These are phyloP conservation scores for Candida ponderosae DNA, from an alignment of 805 yeast genomes.

Conservation along the genomic window DNA sequence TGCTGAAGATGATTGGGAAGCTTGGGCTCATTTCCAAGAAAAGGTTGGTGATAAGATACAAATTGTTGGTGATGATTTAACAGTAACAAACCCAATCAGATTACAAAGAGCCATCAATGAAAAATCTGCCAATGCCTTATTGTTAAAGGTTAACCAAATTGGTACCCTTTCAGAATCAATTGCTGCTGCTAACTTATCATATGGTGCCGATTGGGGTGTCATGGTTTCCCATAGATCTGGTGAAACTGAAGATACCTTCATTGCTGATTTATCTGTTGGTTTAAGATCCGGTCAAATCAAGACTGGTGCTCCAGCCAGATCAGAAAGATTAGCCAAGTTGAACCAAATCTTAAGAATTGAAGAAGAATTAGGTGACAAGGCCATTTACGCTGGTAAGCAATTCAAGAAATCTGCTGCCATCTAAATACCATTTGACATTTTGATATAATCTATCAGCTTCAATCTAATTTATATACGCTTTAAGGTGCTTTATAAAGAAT, in stretches of 20 bases:
- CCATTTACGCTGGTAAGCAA: slow-evolving; percentile 87
- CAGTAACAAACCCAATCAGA: slow-evolving; percentile 96
- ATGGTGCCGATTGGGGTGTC: slow-evolving; percentile 97
- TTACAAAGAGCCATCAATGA: slow-evolving; percentile 92
- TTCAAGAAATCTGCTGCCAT: slow-evolving; percentile 51
- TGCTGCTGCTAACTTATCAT: slow-evolving; percentile 93
- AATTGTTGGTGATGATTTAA: slow-evolving; percentile 96
- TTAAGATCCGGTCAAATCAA: slow-evolving; percentile 97
- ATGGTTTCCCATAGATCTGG: slow-evolving; percentile 99
- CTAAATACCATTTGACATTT: slow-evolving; percentile 10
- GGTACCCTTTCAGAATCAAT: slow-evolving; percentile 96
- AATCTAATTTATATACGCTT: no score
- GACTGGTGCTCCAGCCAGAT: slow-evolving; percentile 99
- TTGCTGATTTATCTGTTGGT: slow-evolving; percentile 97
- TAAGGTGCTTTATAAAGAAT: no score
- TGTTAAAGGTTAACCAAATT: slow-evolving; percentile 97
- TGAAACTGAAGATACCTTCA: slow-evolving; percentile 98
- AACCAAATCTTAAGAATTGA: slow-evolving; percentile 98
- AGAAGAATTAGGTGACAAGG: slow-evolving; percentile 97
- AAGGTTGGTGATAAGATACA: slow-evolving; percentile 58
- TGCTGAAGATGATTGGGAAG: slow-evolving; percentile 99
- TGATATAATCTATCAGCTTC: slow-evolving; percentile 62
- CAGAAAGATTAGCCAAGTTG: slow-evolving; percentile 98
- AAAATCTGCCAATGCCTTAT: slow-evolving; percentile 91
- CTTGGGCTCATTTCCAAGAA: slow-evolving; percentile 86